phyloP scores from a whole-genome alignment of 768 basidiomycete genomes.

The Daedaleopsis nitida region DNA sequence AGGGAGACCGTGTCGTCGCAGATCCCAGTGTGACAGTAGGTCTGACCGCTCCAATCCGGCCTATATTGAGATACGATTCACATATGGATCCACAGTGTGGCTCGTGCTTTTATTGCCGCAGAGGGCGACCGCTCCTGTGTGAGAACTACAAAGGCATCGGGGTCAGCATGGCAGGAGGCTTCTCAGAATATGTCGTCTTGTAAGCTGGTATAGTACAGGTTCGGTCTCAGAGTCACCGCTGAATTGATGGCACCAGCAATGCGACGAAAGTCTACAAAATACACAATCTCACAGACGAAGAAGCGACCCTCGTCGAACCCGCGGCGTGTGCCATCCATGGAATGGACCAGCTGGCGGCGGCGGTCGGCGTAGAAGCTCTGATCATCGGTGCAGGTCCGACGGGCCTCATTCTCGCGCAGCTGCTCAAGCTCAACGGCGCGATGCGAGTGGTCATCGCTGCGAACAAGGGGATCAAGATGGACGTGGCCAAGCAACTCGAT shows the following conservation, averaged over 20 bases:
- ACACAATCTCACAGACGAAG: constrained; percentile 83
- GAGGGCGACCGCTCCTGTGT: constrained; percentile 81
- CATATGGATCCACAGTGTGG: constrained; percentile 56
- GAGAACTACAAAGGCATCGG: constrained; percentile 86
- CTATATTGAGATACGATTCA: neutral
- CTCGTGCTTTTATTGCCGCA: constrained; percentile 84
- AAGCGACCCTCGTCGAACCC: constrained; percentile 86
- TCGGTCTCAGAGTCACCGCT: neutral
- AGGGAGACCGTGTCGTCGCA: constrained; percentile 84
- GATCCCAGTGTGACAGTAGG: constrained; percentile 75
- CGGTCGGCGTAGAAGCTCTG: constrained; percentile 83
- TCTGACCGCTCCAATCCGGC: constrained; percentile 6
- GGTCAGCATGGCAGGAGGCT: constrained; percentile 81
- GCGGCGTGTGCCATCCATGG: constrained; percentile 92
- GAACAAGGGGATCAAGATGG: constrained; percentile 90
- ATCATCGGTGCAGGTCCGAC: constrained; percentile 91
- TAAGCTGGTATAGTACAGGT: constrained; percentile 37
- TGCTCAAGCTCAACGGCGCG: constrained; percentile 87
- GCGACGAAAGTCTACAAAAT: constrained; percentile 86
- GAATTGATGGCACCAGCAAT: constrained; percentile 38
- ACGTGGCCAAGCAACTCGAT: constrained; percentile 77
- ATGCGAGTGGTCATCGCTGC: constrained; percentile 80
- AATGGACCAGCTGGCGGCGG: constrained; percentile 81
- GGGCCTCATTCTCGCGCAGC: constrained; percentile 86
- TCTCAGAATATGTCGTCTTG: constrained; percentile 89